Evolutionary conservation across 2,329 filamentous ascomycete species (phyloP).

Genomic region (Setomelanomma holmii): DNA sequence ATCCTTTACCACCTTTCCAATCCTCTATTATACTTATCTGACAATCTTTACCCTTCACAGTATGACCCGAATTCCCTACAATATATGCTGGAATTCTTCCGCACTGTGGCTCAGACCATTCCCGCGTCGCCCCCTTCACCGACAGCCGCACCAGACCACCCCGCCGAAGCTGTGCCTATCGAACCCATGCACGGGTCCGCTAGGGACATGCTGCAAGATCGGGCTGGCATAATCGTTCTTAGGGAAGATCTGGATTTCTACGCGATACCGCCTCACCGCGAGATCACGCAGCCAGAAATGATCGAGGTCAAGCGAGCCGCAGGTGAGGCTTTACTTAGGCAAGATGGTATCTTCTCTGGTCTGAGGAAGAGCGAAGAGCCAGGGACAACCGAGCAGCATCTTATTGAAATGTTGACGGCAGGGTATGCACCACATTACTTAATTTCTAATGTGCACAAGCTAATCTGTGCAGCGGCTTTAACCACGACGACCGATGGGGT

Average conservation of each 20-base stretch:
- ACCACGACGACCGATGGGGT: conserved; percentile 94
- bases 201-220: conserved; percentile 80
- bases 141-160: conserved; percentile 50
- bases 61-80: conserved; percentile 96
- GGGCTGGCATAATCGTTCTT: conserved; percentile 95
- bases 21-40: conserved; percentile 61
- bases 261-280: conserved; percentile 83
- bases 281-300: conserved; percentile 90
- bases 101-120: conserved; percentile 94
- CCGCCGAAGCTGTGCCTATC: conserved; percentile 66
- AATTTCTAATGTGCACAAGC: conserved; percentile 3
- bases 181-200: conserved; percentile 75
- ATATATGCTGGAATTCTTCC: conserved; percentile 99
- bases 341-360: conserved; percentile 95
- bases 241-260: conserved; percentile 98
- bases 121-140: conserved; percentile 74
- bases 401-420: conserved; percentile 99
- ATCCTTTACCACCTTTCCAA: conserved; percentile 53
- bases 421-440: conserved; percentile 67
- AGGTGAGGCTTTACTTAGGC: conserved; percentile 81
- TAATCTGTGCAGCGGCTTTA: conserved; percentile 75
- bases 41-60: conserved; percentile 67
- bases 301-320: conserved; percentile 94
- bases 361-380: conserved; percentile 93
- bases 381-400: conserved; percentile 94